These are phyloP conservation scores for Malassezia caprae DNA, from an alignment of 1,284 basidiomycete species.

Conservation along the genomic window DNA sequence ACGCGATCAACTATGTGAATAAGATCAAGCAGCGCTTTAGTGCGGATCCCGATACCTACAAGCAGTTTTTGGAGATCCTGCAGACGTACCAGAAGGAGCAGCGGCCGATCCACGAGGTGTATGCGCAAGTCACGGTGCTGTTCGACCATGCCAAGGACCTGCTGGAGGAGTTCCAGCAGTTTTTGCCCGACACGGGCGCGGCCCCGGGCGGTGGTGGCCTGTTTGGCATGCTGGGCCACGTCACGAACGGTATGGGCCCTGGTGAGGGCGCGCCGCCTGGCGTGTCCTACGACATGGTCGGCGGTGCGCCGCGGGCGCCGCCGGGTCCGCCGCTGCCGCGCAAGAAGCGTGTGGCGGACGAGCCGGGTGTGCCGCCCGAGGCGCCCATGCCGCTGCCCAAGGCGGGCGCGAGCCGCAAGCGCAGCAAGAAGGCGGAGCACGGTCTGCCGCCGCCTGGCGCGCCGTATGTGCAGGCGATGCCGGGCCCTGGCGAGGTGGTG, in stretches of 20 bases:
- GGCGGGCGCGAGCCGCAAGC: constrained; percentile 27
- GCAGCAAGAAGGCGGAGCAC: constrained; percentile 24
- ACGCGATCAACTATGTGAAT: constrained; percentile 95
- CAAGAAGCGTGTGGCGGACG: constrained; percentile 30
- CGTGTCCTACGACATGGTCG: constrained; percentile 3
- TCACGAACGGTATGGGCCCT: constrained; percentile 38
- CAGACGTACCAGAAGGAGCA: constrained; percentile 97
- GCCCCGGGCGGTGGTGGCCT: constrained; percentile 35
- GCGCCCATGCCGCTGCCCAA: constrained; percentile 2
- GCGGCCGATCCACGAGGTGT: constrained; percentile 76
- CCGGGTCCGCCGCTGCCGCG: constrained; percentile 34
- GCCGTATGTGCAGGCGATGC: constrained; percentile 17
- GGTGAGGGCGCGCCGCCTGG: constrained; percentile 4
- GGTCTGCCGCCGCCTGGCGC: constrained; percentile 14
- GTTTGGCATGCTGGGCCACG: constrained; percentile 49
- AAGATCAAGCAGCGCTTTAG: constrained; percentile 92
- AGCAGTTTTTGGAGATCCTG: constrained; percentile 92
- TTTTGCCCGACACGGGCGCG: constrained; percentile 63
- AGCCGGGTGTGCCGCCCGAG: constrained; percentile 1
- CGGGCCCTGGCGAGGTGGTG: constrained; percentile 13
- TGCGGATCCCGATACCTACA: constrained; percentile 90
- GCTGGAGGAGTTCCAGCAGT: constrained; percentile 88
- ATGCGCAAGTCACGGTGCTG: constrained; percentile 78
- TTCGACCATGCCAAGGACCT: constrained; percentile 90
- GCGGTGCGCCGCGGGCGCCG: not conserved